Evolutionary conservation across 495 filamentous ascomycete genomes (phyloP).

Genomic region (Extremus antarcticus): DNA sequence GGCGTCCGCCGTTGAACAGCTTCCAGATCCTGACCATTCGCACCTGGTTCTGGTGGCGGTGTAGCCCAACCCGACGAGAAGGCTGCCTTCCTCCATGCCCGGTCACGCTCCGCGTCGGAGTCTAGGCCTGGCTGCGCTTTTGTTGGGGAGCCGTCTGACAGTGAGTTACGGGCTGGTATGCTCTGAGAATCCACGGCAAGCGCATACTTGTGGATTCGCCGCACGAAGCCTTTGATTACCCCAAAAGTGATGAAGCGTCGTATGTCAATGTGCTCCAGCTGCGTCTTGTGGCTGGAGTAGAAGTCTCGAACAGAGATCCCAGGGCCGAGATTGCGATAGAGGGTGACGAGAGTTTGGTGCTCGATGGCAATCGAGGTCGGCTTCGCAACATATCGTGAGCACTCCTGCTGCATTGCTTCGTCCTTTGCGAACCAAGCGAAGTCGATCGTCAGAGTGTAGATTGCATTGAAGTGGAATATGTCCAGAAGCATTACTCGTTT

Average conservation of each 20-base stretch:
- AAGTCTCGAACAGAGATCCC: slow-evolving; percentile 73
- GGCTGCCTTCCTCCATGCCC: slow-evolving; percentile 18
- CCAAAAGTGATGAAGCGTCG: slow-evolving; percentile 90
- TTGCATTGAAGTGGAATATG: slow-evolving; percentile 82
- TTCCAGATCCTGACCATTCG: neutral
- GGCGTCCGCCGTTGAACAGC: neutral
- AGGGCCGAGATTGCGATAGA: slow-evolving; percentile 69
- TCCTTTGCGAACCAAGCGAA: slow-evolving; percentile 63
- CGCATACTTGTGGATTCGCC: slow-evolving; percentile 85
- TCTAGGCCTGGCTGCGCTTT: slow-evolving; percentile 10
- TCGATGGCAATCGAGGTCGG: slow-evolving; percentile 11
- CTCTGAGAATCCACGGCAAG: slow-evolving; percentile 36
- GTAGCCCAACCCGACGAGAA: slow-evolving; percentile 20
- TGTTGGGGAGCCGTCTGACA: slow-evolving; percentile 28
- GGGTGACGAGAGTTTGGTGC: slow-evolving; percentile 40
- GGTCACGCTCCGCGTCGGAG: slow-evolving; percentile 4
- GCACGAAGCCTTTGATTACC: slow-evolving; percentile 89
- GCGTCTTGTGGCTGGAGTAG: slow-evolving; percentile 57
- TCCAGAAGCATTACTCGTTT: slow-evolving; percentile 78
- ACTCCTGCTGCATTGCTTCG: slow-evolving; percentile 69
- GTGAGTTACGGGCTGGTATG: neutral
- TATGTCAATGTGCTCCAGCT: slow-evolving; percentile 67
- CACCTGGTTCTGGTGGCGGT: slow-evolving; percentile 3
- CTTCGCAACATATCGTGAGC: slow-evolving; percentile 58
- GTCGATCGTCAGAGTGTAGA: slow-evolving; percentile 73